A percentile compares a stretch with the other conserved stretches of the same genome.
These are phyloP conservation scores for Ilex asprella DNA, from an alignment of 257 asterid genomes.

Conservation along the genomic window DNA sequence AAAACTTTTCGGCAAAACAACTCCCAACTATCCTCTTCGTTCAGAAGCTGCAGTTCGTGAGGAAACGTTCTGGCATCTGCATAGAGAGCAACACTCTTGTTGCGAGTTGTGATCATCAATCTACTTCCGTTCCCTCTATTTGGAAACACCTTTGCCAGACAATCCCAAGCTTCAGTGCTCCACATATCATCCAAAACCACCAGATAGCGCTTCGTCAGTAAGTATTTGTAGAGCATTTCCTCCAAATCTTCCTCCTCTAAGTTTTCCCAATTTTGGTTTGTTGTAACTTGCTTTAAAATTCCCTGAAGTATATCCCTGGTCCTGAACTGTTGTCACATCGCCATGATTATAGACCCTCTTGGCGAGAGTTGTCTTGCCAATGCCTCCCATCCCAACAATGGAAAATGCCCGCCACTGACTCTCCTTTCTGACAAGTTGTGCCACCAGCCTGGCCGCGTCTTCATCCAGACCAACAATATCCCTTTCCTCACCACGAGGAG, in stretches of 20 bases:
- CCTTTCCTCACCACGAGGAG: slow-evolving; percentile 4
- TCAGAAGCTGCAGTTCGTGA: slow-evolving; percentile 13
- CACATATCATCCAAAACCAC: slow-evolving; percentile 23
- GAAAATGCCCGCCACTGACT: slow-evolving; percentile 12
- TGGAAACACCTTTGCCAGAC: slow-evolving; percentile 2
- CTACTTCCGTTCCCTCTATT: slow-evolving; percentile 8
- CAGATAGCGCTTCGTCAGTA: slow-evolving; percentile 10
- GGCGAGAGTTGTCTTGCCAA: slow-evolving; percentile 34
- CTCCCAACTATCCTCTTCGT: slow-evolving; percentile 14
- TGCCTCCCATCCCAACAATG: slow-evolving; percentile 29
- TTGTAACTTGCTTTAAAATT: no score
- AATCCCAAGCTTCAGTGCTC: slow-evolving; percentile 12
- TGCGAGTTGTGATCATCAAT: slow-evolving; percentile 12
- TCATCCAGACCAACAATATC: slow-evolving; percentile 19
- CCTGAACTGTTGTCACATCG: slow-evolving; percentile 5
- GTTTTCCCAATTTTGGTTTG: no score
- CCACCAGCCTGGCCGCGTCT: slow-evolving; percentile 15
- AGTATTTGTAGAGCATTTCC: slow-evolving; percentile 4
- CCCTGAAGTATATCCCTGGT: no score
- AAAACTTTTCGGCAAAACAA: slow-evolving; percentile 14
- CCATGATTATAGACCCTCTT: slow-evolving; percentile 25
- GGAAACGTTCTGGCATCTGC: not conserved
- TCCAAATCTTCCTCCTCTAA: slow-evolving; percentile 3
- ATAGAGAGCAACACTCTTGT: not conserved
- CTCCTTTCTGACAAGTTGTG: slow-evolving; percentile 18